phyloP scores from a whole-genome alignment of 345 rosid genomes.

The Kandelia obovata region DNA sequence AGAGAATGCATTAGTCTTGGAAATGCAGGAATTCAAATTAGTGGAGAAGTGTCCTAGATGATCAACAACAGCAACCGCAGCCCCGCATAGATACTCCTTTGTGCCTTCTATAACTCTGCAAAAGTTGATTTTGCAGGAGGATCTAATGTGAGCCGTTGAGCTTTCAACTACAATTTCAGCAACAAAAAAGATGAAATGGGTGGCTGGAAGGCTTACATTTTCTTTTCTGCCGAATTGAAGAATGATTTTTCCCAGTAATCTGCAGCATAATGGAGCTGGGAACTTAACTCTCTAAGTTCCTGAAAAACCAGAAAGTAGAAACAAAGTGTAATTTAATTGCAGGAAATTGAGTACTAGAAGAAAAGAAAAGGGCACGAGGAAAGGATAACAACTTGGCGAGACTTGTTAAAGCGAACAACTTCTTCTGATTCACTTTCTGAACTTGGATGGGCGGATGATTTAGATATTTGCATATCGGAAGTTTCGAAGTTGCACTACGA shows the following conservation, averaged over 20 bases:
- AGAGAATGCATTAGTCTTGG: constrained; percentile 30
- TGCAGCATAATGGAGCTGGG: constrained; percentile 70
- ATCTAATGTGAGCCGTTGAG: no score
- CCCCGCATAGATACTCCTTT: constrained; percentile 56
- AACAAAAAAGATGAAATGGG: not conserved
- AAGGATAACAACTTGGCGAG: constrained; percentile 42
- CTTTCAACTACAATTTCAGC: no score
- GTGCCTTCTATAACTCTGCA: constrained; percentile 57
- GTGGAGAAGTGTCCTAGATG: constrained; percentile 63
- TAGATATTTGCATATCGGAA: constrained; percentile 22
- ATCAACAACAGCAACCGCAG: constrained; percentile 60
- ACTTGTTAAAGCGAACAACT: constrained; percentile 39
- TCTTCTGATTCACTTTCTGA: constrained; percentile 33
- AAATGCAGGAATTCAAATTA: constrained; percentile 37
- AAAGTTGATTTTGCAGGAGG: not conserved
- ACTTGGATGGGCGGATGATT: constrained; percentile 12
- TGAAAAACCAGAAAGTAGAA: constrained; percentile 3
- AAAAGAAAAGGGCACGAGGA: not conserved
- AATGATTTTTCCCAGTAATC: constrained; percentile 56
- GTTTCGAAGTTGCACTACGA: not conserved
- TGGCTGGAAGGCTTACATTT: constrained; percentile 27
- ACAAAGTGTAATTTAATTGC: not conserved
- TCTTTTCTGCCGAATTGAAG: constrained; percentile 42
- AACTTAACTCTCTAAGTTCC: constrained; percentile 63
- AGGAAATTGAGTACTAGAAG: not conserved